Evolutionary conservation across 1,139 yeast genomes (phyloP).

Genomic region (Blastobotrys indianensis): DNA sequence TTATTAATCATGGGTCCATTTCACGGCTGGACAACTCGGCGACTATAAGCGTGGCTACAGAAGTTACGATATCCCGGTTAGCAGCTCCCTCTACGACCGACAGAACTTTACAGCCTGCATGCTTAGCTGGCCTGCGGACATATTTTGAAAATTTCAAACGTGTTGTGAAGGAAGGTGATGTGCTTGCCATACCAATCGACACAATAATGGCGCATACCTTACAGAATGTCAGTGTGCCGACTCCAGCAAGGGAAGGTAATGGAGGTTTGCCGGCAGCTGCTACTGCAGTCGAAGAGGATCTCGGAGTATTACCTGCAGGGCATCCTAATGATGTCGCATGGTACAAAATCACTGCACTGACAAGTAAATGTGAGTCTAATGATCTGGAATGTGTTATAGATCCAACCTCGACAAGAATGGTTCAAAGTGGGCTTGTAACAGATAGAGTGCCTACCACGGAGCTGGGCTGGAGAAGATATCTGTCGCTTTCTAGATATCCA

Average conservation of each 20-base stretch:
- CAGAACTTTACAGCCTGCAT: constrained; percentile 56
- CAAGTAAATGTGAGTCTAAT: constrained; percentile 33
- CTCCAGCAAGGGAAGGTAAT: constrained; percentile 22
- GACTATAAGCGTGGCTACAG: constrained; percentile 39
- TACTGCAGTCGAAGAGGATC: constrained; percentile 23
- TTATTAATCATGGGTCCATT: constrained; percentile 28
- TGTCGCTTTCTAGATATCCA: constrained; percentile 37
- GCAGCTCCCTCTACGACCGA: constrained; percentile 70
- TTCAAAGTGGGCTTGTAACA: constrained; percentile 52
- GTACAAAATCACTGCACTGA: constrained; percentile 56
- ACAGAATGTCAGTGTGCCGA: constrained; percentile 34
- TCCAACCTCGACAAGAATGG: constrained; percentile 58
- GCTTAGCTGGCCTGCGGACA: constrained; percentile 56
- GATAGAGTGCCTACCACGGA: constrained; percentile 37
- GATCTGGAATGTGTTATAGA: constrained; percentile 53
- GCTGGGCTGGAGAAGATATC: constrained; percentile 50
- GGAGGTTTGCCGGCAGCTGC: constrained; percentile 40
- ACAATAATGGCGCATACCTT: constrained; percentile 59
- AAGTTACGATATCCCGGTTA: constrained; percentile 57
- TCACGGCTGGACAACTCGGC: constrained; percentile 15
- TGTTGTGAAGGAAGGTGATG: constrained; percentile 55
- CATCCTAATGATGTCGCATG: constrained; percentile 75
- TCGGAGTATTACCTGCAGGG: constrained; percentile 44
- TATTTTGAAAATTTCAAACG: constrained; percentile 56
- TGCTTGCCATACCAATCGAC: constrained; percentile 75